Conservation (phyloP, 345 rosid genomes). For the Rhodomyrtus tomentosa region DNA sequence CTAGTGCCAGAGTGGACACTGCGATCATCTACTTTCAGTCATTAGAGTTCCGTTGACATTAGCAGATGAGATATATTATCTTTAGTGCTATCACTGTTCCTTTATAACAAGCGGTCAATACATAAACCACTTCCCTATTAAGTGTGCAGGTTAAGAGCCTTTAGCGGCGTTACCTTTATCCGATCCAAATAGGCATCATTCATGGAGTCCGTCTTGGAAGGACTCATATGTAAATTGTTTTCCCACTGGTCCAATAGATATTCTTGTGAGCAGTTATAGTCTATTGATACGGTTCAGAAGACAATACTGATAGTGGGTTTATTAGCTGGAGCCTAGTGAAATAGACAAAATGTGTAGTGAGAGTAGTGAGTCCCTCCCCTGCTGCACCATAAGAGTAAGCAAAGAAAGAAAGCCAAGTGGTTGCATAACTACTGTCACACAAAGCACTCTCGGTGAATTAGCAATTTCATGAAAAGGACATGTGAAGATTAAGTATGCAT, state of each 20-base stretch:
- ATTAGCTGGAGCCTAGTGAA: not conserved
- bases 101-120: not conserved
- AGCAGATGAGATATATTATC: not conserved
- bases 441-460: not conserved
- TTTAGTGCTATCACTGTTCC: not conserved
- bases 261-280: not conserved
- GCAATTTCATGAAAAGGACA: not conserved
- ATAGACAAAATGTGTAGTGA: not conserved
- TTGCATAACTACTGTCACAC: not conserved
- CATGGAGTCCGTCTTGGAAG: not conserved
- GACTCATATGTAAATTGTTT: not conserved
- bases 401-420: not conserved
- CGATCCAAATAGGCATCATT: not conserved
- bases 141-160: not conserved
- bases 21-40: not conserved
- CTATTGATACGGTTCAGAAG: not conserved
- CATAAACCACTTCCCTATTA: not conserved
- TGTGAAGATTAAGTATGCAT: not conserved
- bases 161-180: not conserved
- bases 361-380: not conserved
- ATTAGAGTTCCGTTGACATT: not conserved
- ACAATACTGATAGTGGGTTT: not conserved
- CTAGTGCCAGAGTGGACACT: not conserved
- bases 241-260: not conserved
- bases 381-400: not conserved